Base-by-base conservation (phyloP, 148 eudicot species). In the Oxyria digyna region DNA sequence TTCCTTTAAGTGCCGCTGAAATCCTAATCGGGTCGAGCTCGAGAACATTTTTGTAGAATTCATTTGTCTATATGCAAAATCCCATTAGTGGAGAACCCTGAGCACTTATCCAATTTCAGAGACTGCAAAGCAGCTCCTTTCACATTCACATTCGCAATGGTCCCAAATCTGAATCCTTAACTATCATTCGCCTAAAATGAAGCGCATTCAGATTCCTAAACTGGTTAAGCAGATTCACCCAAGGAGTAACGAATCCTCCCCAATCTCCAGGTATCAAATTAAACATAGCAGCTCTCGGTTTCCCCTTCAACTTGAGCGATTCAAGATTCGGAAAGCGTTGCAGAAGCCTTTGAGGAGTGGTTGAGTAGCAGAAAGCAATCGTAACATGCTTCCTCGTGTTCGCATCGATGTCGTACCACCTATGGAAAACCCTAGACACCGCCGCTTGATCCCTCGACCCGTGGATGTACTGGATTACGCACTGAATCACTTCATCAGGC, bases 201-300 rank as follows among this genome's bases (percentile, higher is more conserved):
- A 95, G 78, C 15, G 73, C 67, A 41, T 81, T 83, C 62, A 95
- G 73, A n/a, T 42, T 75, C 1, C 73, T 73, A 67, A 95, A 81
- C 31, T 69, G 75, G 12, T 69, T 77, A 6, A 79, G 10, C 0
- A 74, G 17, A 23, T 68, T 41, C 23, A 85, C 75, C 99, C 99
- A 95, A 0, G 97, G 93, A 10, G 77, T 74, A 12, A 75, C 96
- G n/a, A 83, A 88, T 5, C 99, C 99, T 0, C 99, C 99, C 99
- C 99, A 95, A 76, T 95, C 89, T 42, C 87, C 89, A 0, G 99
- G 97, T 0, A 95, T 91, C 74, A 95, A 71, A 46, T 91, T 91
- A 18, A 87, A 95, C 99, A 95, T 95, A 3, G 97, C 87, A 18
- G 99, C 99, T 64, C 99, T 78, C 8, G 99, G 99, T 74, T 91